These are phyloP conservation scores for Lodderomyces pseudojiufengensis DNA, from an alignment of 1,139 yeast species.

Conservation along the genomic window DNA sequence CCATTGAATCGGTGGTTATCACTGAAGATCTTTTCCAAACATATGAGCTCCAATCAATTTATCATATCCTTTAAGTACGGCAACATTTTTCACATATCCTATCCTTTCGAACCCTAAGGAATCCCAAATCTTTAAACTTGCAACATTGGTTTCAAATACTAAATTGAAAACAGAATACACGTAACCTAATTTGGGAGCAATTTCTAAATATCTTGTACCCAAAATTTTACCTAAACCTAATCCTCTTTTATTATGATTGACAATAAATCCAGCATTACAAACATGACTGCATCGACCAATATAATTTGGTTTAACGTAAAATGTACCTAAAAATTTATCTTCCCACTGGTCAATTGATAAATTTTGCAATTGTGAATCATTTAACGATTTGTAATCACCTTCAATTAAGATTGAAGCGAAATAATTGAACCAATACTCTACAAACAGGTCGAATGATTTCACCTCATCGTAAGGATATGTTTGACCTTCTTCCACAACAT, in stretches of 20 bases:
- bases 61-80: conserved; percentile 55
- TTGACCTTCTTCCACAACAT: conserved; percentile 46
- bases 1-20: too few species aligned
- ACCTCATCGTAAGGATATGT: conserved; percentile 47
- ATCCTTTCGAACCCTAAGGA: conserved; percentile 67
- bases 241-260: conserved; percentile 54
- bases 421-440: conserved; percentile 40
- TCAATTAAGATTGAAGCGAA: conserved; percentile 45
- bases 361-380: conserved; percentile 12
- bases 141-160: conserved; percentile 70
- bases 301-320: conserved; percentile 76
- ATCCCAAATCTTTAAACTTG: conserved; percentile 73
- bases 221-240: conserved; percentile 57
- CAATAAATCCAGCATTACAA: conserved; percentile 78
- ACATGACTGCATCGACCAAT: conserved; percentile 72
- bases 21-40: conserved; percentile 53
- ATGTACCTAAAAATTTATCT: conserved; percentile 55
- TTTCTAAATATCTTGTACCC: conserved; percentile 55
- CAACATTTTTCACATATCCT: conserved; percentile 67
- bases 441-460: conserved; percentile 28
- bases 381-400: conserved; percentile 26
- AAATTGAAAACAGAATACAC: conserved; percentile 77
- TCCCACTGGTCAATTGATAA: conserved; percentile 32
- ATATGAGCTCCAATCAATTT: conserved; percentile 65
- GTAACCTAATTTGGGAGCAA: conserved; percentile 73